Evolutionary conservation across 139 green algal genomes (phyloP), one percentile per base, ranked within the genome.

Genomic region (Closterium sp.): DNA sequence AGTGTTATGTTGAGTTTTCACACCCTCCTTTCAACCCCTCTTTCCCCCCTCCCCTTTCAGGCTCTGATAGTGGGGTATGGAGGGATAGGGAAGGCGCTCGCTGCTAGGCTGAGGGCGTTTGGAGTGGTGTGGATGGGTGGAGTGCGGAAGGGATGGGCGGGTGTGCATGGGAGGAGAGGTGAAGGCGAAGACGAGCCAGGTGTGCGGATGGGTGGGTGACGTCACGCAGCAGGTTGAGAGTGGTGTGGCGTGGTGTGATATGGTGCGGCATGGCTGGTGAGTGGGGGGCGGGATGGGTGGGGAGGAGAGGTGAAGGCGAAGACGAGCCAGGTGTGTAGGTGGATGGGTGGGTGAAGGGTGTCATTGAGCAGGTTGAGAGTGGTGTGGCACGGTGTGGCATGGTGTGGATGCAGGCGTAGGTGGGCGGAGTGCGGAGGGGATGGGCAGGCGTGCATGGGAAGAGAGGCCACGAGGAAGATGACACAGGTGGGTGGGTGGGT

Each of bases 61-160:
- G 73, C 32, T 7, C 90, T 93, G 1, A 93, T 93, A 24, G 85
- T 91, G 28, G 90, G 90, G 9, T 93, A 86, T 30, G 90, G 90
- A 19, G 50, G 27, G 13, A 91, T 93, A 29, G 90, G 90, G 2
- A n/a, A 84, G 21, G 85, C 90, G 30, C 42, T 93, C 1, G 90
- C 90, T 13, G n/a, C 31, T 28, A 88, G 90, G 6, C 86, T 93
- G 90, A 29, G 28, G 90, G 28, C 90, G 86, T 93, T 93, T 28
- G 86, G 42, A 31, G 85, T 93, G 85, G 10, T 10, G 10, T 22
- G 90, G 24, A 29, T 91, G 19, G 90, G 86, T 13, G 62, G 62
- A 79, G 62, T 79, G 62, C 17, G 62, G 19, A 27, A 27, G 13
- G 62, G 62, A 27, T 79, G 62, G 62, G 62, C 62, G 17, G 62